Evolutionary conservation across 257 asterid species (phyloP).

Genomic region (Ajuga chamaepitys): DNA sequence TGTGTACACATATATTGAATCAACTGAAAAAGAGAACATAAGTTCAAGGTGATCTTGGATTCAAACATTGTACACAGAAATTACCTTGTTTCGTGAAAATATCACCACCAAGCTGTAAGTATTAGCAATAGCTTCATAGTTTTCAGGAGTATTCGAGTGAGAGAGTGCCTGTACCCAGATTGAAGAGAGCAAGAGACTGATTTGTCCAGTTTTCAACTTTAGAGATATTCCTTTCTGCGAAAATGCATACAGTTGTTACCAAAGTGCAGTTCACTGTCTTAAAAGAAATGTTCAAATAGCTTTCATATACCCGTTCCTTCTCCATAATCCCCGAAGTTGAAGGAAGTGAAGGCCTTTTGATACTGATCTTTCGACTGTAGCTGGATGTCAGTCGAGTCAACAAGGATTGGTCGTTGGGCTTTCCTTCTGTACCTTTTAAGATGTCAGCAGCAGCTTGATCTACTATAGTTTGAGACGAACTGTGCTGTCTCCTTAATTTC

Average conservation of each 20-base stretch:
- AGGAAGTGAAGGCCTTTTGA: constrained; percentile 41
- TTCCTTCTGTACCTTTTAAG: constrained; percentile 26
- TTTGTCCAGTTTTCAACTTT: constrained; percentile 59
- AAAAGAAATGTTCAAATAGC: constrained; percentile 11
- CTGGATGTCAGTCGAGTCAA: constrained; percentile 51
- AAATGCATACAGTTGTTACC: constrained; percentile 16
- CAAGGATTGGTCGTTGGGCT: constrained; percentile 39
- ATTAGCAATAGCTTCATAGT: constrained; percentile 73
- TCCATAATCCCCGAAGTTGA: constrained; percentile 31
- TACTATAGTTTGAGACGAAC: constrained; percentile 20
- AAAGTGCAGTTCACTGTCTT: constrained; percentile 5
- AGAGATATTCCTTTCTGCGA: constrained; percentile 61
- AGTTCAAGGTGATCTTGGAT: not conserved
- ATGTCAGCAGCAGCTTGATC: constrained; percentile 34
- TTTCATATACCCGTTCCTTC: constrained; percentile 43
- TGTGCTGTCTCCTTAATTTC: constrained; percentile 39
- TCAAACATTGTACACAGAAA: not conserved
- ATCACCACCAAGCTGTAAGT: constrained; percentile 64
- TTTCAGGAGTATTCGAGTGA: constrained; percentile 47
- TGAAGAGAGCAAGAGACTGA: constrained; percentile 72
- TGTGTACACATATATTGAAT: not conserved
- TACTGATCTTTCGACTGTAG: constrained; percentile 35
- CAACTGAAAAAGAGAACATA: not conserved
- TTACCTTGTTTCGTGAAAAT: constrained; percentile 64
- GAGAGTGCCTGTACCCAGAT: constrained; percentile 69